These are phyloP conservation scores for Phytopythium vexans DNA, from an alignment of 352 stramenopile genomes.

Conservation along the genomic window DNA sequence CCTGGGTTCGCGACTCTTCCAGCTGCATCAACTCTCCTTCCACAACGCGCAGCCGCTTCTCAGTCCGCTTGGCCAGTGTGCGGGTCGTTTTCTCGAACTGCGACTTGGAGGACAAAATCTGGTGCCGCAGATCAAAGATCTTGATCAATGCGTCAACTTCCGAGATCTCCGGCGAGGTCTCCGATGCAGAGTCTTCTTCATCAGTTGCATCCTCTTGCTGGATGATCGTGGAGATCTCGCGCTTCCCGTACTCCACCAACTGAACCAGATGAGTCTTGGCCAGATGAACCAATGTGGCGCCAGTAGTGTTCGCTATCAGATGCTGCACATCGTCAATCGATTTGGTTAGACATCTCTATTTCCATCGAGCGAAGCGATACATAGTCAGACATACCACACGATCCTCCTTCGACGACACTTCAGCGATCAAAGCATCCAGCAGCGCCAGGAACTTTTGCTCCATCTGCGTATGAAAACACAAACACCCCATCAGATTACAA, in stretches of 20 bases:
- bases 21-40: constrained; percentile 62
- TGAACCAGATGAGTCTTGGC: constrained; percentile 67
- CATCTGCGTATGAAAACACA: constrained; percentile 14
- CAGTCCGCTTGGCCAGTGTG: constrained; percentile 45
- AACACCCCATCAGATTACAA: neutral
- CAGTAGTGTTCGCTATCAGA: constrained; percentile 69
- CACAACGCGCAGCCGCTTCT: constrained; percentile 47
- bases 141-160: constrained; percentile 65
- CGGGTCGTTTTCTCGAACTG: constrained; percentile 64
- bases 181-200: constrained; percentile 13
- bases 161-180: constrained; percentile 23
- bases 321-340: constrained; percentile 11
- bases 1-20: constrained; percentile 39
- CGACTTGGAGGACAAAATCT: constrained; percentile 63
- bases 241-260: constrained; percentile 54
- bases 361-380: neutral
- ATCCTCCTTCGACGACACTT: constrained; percentile 58
- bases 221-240: constrained; percentile 38
- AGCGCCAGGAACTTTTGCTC: constrained; percentile 59
- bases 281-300: constrained; percentile 68
- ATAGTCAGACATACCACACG: constrained; percentile 30
- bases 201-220: constrained; percentile 23
- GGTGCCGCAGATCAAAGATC: constrained; percentile 73
- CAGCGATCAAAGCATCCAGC: constrained; percentile 53
- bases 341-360: neutral